A percentile compares a stretch with the other conserved stretches of the same genome.
Conservation (phyloP, 208 protist species). For the Herpetomonas samuelpessoai region DNA sequence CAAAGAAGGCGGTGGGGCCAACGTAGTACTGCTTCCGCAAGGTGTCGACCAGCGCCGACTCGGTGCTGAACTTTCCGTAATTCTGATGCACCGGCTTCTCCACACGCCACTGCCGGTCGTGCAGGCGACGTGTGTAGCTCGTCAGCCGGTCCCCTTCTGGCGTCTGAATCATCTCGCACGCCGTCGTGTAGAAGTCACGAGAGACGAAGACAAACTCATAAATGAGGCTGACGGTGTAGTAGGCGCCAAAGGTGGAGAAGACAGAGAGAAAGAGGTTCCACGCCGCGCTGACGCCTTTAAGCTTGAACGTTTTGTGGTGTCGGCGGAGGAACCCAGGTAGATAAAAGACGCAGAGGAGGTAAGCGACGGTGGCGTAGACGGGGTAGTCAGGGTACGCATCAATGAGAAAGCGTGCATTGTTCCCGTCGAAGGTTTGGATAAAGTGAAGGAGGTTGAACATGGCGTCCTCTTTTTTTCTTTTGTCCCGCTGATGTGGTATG, state of each 20-base stretch:
- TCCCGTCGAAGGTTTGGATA: constrained; percentile 22
- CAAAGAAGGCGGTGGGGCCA: constrained; percentile 35
- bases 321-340: constrained; percentile 36
- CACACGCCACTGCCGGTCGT: no score
- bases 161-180: constrained; percentile 21
- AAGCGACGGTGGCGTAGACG: constrained; percentile 27
- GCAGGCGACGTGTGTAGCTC: no score
- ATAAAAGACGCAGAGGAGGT: constrained; percentile 39
- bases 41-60: constrained; percentile 50
- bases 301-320: constrained; percentile 43
- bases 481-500: no score
- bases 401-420: no score
- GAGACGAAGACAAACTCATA: constrained; percentile 31
- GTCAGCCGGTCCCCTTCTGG: constrained; percentile 19
- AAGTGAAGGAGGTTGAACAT: constrained; percentile 18
- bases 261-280: constrained; percentile 87
- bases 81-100: no score
- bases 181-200: constrained; percentile 27
- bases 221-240: constrained; percentile 49
- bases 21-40: constrained; percentile 35
- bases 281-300: constrained; percentile 49
- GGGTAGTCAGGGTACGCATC: constrained; percentile 44
- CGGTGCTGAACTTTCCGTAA: no score
- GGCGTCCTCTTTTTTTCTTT: no score
- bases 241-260: constrained; percentile 71